phyloP scores from a whole-genome alignment of 495 filamentous ascomycete species.

The Cudoniella acicularis region DNA sequence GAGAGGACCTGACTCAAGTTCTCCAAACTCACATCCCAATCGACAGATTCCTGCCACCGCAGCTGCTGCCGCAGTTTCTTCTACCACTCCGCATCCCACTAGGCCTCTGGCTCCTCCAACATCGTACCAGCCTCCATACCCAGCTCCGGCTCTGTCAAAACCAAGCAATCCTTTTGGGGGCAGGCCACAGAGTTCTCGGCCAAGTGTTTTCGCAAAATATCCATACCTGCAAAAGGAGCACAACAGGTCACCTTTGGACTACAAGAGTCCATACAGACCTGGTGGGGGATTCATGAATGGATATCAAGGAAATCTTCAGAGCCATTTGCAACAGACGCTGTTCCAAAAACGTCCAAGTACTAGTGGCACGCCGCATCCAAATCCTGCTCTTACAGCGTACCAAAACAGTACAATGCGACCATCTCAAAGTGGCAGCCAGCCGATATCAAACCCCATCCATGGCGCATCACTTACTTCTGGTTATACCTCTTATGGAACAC shows the following conservation, averaged over 20 bases:
- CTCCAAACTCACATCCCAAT: not conserved
- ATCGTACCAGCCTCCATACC: not conserved
- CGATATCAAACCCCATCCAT: not conserved
- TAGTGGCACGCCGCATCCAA: constrained; percentile 14
- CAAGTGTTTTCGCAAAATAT: constrained; percentile 35
- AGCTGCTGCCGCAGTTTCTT: not conserved
- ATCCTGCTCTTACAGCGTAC: constrained; percentile 9
- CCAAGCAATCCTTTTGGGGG: constrained; percentile 13
- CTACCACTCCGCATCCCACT: not conserved
- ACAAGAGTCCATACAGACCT: constrained; percentile 50
- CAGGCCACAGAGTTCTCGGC: constrained; percentile 3
- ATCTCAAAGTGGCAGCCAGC: not conserved
- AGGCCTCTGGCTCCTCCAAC: constrained; percentile 5
- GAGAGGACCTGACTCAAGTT: not conserved
- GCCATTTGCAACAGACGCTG: constrained; percentile 31
- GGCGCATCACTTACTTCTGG: not conserved
- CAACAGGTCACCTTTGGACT: constrained; percentile 36
- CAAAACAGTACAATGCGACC: not conserved
- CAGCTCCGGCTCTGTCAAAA: constrained; percentile 2
- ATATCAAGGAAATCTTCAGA: constrained; percentile 46
- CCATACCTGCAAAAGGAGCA: constrained; percentile 49
- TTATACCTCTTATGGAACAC: constrained; percentile 2
- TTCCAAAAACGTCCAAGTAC: constrained; percentile 11
- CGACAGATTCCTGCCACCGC: not conserved
- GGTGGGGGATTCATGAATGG: constrained; percentile 53